A percentile compares a stretch with the other conserved stretches of the same genome.
phyloP scores from a whole-genome alignment of 1,284 basidiomycete species.

The Leccinum solheimii region DNA sequence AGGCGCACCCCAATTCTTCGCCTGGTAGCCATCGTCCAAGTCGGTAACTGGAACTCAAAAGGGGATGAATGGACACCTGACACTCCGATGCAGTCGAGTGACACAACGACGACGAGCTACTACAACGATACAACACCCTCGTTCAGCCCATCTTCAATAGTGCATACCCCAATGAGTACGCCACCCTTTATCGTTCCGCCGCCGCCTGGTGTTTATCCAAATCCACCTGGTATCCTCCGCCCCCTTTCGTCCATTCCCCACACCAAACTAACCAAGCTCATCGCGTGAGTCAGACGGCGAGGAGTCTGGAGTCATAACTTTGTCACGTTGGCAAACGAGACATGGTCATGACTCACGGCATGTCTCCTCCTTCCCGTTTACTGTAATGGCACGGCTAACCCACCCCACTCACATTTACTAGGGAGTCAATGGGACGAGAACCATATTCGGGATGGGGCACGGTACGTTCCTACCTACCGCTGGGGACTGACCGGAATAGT shows the following conservation, averaged over 20 bases:
- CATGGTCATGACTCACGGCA: too few species aligned
- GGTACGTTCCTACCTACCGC: too few species aligned
- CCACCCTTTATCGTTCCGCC: slow-evolving; percentile 33
- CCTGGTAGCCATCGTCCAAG: slow-evolving; percentile 58
- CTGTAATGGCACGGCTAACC: too few species aligned
- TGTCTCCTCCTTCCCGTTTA: too few species aligned
- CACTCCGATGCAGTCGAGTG: slow-evolving; percentile 10
- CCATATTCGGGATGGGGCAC: too few species aligned
- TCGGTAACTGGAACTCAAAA: background rate
- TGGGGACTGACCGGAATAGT: too few species aligned
- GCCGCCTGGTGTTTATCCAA: slow-evolving; percentile 18
- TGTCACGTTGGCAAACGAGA: too few species aligned
- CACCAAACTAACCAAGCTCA: slow-evolving; percentile 66
- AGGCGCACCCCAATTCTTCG: slow-evolving; percentile 71
- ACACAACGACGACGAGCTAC: background rate
- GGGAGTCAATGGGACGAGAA: too few species aligned
- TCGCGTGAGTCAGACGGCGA: slow-evolving; percentile 37
- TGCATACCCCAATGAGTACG: slow-evolving; percentile 1
- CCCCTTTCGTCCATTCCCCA: slow-evolving; percentile 59
- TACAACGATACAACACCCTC: background rate
- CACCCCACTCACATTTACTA: too few species aligned
- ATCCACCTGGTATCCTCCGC: slow-evolving; percentile 37
- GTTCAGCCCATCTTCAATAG: too few species aligned
- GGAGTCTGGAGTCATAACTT: too few species aligned
- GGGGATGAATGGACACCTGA: slow-evolving; percentile 19